phyloP scores from a whole-genome alignment of 208 protist genomes.

The Trypanosomatidae sp. region DNA sequence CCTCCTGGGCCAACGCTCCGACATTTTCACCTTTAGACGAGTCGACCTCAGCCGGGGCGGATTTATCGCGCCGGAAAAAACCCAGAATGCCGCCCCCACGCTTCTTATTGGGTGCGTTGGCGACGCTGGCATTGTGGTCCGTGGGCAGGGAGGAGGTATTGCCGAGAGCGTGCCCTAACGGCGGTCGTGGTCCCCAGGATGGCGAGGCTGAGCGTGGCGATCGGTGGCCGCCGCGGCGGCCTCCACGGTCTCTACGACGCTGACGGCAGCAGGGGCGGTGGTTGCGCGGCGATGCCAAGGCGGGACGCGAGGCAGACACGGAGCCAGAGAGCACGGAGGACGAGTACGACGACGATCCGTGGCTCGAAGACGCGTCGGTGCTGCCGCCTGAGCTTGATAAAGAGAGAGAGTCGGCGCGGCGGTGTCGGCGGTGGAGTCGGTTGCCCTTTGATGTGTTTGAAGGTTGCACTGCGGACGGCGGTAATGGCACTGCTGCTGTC shows the following conservation, averaged over 20 bases:
- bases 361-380: slow-evolving; percentile 1
- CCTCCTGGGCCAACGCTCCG: neutral
- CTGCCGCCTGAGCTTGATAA: neutral
- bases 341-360: neutral
- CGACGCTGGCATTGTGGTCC: neutral
- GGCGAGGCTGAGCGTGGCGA: neutral
- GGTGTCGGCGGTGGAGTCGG: slow-evolving; percentile 15
- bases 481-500: neutral
- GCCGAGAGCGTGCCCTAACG: neutral
- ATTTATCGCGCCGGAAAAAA: slow-evolving; percentile 25
- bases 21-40: neutral
- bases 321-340: slow-evolving; percentile 6
- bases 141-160: neutral
- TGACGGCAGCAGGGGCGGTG: neutral
- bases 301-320: neutral
- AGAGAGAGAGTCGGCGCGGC: slow-evolving; percentile 5
- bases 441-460: slow-evolving; percentile 4
- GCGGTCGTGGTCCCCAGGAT: neutral
- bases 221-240: slow-evolving; percentile 8
- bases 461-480: neutral
- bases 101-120: slow-evolving; percentile 10
- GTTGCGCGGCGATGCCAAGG: slow-evolving; percentile 9
- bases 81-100: slow-evolving; percentile 10
- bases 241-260: slow-evolving; percentile 3
- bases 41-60: neutral